Percentiles rank a stretch among this genome's conserved stretches.
Evolutionary conservation across 106 monocot species (phyloP).

Genomic region (Posidonia australis): DNA sequence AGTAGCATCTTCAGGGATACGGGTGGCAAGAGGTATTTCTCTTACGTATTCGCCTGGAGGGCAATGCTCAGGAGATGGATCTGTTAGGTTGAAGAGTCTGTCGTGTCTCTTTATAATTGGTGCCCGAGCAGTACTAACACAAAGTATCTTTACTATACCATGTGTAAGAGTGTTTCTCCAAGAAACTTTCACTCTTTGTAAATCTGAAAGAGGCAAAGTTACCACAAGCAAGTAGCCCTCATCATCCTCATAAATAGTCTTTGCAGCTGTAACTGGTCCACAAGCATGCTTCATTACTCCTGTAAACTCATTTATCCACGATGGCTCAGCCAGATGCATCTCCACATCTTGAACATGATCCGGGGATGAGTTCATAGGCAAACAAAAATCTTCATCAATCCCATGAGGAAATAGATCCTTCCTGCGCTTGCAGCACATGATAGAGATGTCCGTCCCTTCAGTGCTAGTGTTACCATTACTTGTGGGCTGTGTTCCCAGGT

Average conservation of each 20-base stretch:
- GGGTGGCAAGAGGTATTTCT: constrained; percentile 47
- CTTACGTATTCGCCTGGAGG: constrained; percentile 55
- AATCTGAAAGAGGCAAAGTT: constrained; percentile 52
- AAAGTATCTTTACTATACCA: constrained; percentile 54
- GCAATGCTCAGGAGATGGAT: constrained; percentile 54
- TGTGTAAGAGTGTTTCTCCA: constrained; percentile 58
- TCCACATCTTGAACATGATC: constrained; percentile 24
- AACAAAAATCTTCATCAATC: constrained; percentile 25
- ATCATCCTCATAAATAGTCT: constrained; percentile 60
- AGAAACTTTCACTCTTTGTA: constrained; percentile 47
- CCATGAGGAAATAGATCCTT: constrained; percentile 26
- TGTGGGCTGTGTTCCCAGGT: constrained; percentile 15
- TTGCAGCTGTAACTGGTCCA: no score
- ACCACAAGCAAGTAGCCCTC: constrained; percentile 50
- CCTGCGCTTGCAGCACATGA: constrained; percentile 16
- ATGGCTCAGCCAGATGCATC: constrained; percentile 10
- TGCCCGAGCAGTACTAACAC: constrained; percentile 46
- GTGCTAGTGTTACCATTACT: constrained; percentile 1
- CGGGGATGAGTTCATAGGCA: constrained; percentile 5
- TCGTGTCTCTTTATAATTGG: constrained; percentile 48
- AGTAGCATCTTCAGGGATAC: constrained; percentile 60
- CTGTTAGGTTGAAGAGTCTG: constrained; percentile 41
- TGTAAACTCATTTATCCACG: constrained; percentile 39
- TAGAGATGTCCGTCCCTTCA: constrained; percentile 28
- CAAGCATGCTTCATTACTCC: constrained; percentile 65